Evolutionary conservation across 176 grass and related monocot species (phyloP), one percentile per base, ranked within the genome.

Genomic region (Lolium multiflorum): DNA sequence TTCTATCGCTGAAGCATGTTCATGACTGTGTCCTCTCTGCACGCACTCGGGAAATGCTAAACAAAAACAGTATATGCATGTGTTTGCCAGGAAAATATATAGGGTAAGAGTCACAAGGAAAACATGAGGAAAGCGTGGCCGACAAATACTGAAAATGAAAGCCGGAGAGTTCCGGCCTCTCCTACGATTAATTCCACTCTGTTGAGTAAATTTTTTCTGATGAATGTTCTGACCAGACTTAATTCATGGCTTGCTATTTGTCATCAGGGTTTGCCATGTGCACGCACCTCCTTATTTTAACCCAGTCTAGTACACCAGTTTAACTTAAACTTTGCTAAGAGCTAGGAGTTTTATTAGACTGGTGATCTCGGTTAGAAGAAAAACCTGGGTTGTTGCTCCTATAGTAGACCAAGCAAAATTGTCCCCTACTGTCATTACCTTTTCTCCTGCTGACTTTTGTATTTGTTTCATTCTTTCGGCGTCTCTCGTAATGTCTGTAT

Each of bases 361-460:
- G 54, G 21, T 56, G 46, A 9, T 71, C 31, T 57, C 48, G 7
- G 17, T 43, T 43, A 43, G 46, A 87, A 72, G 54, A 50, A 43
- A 43, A 77, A 82, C 65, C 48, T 9, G 58, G 22, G 78, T 59
- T 74, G 80, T 16, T 79, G 49, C 57, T 59, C 84, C 57, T 18
- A 80, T 22, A 79, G 66, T 79, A 41, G 56, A 49, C 80, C 67
- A 83, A 74, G 83, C 25, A 2, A 73, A 90, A 57, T 56, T 26
- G 9, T 71, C 41, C 8, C 56, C 43, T 5, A 35, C n/a, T 28
- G 21, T 11, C 54, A 5, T 18, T 50, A 31, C 37, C 6, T 7
- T 43, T 43, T 43, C 41, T 43, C 7, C 41, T 5, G 6, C 4
- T 7, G 7, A 5, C 41, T 43, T 43, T 43, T 43, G 41, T 7